These are phyloP conservation scores for Ettlia oleoabundans DNA, from an alignment of 139 green algal species.

Conservation along the genomic window DNA sequence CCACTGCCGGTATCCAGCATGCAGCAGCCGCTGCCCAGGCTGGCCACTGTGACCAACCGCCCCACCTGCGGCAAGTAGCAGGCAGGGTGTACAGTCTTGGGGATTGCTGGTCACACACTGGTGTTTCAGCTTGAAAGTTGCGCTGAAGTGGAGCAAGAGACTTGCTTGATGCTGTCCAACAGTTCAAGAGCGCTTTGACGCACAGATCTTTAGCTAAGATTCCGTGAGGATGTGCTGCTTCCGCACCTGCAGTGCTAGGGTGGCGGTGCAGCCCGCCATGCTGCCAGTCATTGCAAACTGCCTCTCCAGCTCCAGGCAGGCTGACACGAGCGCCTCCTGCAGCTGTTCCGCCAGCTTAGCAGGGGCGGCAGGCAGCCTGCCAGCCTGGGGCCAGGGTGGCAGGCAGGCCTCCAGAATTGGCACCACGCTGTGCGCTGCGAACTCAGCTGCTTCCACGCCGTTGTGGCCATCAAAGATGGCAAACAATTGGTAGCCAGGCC, in stretches of 20 bases:
- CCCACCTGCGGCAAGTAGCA: conserved; percentile 43
- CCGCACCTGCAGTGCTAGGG: conserved; percentile 47
- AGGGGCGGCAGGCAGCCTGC: no score
- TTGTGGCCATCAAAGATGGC: conserved; percentile 73
- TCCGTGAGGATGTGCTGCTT: no score
- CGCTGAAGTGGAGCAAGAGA: neutral
- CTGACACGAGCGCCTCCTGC: conserved; percentile 39
- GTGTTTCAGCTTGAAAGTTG: neutral
- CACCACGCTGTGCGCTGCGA: neutral
- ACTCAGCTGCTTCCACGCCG: conserved; percentile 36
- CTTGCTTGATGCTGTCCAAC: no score
- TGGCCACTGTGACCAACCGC: conserved; percentile 82
- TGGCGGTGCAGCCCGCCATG: conserved; percentile 61
- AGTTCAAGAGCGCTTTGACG: no score
- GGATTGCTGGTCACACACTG: neutral
- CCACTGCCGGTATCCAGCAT: conserved; percentile 74
- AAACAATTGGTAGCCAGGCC: conserved; percentile 44
- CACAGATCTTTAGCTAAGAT: no score
- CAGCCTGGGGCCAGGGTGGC: neutral
- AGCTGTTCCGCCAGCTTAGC: neutral
- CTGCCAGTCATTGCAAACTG: conserved; percentile 39
- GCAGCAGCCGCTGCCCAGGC: conserved; percentile 83
- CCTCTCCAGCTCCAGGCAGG: conserved; percentile 34
- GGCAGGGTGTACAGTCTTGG: neutral
- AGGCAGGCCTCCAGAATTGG: conserved; percentile 28